phyloP scores from a whole-genome alignment of 2,329 filamentous ascomycete species.

The Septoria linicola region DNA sequence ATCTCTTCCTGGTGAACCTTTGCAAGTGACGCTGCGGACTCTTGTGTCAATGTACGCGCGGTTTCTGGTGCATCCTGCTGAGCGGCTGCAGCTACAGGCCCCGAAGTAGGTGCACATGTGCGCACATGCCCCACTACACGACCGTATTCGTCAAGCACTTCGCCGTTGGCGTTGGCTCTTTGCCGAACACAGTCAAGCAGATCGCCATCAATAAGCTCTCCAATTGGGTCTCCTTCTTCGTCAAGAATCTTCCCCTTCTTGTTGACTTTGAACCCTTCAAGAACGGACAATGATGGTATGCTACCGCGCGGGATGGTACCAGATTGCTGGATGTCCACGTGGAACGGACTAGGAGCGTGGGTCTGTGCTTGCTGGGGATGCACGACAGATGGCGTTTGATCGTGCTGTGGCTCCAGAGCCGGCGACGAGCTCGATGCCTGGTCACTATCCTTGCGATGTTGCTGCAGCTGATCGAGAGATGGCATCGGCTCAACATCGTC shows the following conservation, averaged over 20 bases:
- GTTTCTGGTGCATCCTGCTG: neutral
- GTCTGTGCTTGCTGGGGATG: neutral
- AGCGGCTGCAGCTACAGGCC: neutral
- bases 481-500: slow-evolving; percentile 22
- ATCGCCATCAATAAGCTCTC: slow-evolving; percentile 49
- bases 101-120: slow-evolving; percentile 4
- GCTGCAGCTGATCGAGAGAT: slow-evolving; percentile 16
- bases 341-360: too few relatives aligned
- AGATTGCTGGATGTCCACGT: too few relatives aligned
- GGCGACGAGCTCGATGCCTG: neutral
- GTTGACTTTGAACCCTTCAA: slow-evolving; percentile 56
- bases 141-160: slow-evolving; percentile 50
- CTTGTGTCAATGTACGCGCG: neutral
- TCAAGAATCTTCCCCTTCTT: slow-evolving; percentile 53
- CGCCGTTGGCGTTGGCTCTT: slow-evolving; percentile 47
- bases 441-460: slow-evolving; percentile 6
- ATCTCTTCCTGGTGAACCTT: neutral
- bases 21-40: neutral
- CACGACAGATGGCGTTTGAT: neutral
- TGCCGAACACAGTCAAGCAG: slow-evolving; percentile 47
- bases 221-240: slow-evolving; percentile 50
- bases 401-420: neutral
- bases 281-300: slow-evolving; percentile 41
- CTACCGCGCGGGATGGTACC: slow-evolving; percentile 3
- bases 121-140: slow-evolving; percentile 44